Evolutionary conservation across 768 basidiomycete species (phyloP).

Genomic region (Floccularia luteovirens): DNA sequence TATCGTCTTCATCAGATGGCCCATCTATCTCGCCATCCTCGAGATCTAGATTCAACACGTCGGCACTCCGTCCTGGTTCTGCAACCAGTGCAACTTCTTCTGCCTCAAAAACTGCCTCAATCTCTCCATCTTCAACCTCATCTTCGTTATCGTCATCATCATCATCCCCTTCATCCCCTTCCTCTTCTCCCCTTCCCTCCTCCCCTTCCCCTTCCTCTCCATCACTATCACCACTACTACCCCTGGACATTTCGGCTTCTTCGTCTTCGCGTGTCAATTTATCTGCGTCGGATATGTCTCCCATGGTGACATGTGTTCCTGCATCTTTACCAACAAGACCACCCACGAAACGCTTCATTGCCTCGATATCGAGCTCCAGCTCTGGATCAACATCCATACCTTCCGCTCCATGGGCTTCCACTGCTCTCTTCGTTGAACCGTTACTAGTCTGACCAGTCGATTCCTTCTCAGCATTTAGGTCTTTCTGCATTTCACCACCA

Average conservation of each 20-base stretch:
- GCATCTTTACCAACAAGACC: constrained; percentile 39
- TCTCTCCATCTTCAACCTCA: too few species aligned
- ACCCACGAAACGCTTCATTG: constrained; percentile 46
- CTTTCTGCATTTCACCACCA: constrained; percentile 14
- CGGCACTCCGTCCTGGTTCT: constrained; percentile 12
- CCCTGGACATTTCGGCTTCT: constrained; percentile 16
- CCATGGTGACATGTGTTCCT: constrained; percentile 47
- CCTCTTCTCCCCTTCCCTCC: constrained; percentile 17
- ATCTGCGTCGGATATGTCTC: constrained; percentile 54
- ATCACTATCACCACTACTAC: constrained; percentile 14
- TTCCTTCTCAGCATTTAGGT: constrained; percentile 6
- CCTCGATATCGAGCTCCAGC: constrained; percentile 31
- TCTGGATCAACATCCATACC: constrained; percentile 68
- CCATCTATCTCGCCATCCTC: too few species aligned
- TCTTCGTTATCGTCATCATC: constrained; percentile 26
- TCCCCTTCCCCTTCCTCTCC: constrained; percentile 20
- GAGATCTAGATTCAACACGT: constrained; percentile 20
- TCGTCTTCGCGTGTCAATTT: constrained; percentile 43
- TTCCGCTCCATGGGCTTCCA: constrained; percentile 19
- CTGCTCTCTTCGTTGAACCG: constrained; percentile 12
- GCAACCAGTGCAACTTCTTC: constrained; percentile 41
- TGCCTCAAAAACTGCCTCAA: constrained; percentile 29
- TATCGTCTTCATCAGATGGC: constrained; percentile 27
- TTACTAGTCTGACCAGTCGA: constrained; percentile 8
- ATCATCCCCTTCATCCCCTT: constrained; percentile 24